Evolutionary conservation across 1,284 basidiomycete species (phyloP).

Genomic region (Cystobasidium pallidum): DNA sequence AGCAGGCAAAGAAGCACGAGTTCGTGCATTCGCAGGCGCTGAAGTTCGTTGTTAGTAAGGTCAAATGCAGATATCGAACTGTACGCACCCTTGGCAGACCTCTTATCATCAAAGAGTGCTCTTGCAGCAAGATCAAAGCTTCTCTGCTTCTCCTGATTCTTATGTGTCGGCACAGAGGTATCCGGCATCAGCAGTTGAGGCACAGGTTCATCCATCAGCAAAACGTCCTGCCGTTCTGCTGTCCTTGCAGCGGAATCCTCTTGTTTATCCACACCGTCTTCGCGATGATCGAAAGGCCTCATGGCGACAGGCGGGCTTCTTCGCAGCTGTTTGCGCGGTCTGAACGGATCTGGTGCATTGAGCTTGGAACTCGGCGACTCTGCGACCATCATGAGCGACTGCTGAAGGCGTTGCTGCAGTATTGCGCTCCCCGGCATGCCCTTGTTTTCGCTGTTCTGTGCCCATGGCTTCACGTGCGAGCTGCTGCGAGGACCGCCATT

Average conservation of each 20-base stretch:
- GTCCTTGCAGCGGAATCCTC: background rate
- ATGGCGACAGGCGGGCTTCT: slow-evolving; percentile 24
- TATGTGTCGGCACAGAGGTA: background rate
- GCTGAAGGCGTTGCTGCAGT: slow-evolving; percentile 6
- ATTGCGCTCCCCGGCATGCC: slow-evolving; percentile 5
- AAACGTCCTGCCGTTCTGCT: slow-evolving; percentile 3
- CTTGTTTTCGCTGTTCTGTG: slow-evolving; percentile 7
- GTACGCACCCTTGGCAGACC: background rate
- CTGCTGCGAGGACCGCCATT: background rate
- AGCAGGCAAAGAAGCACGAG: background rate
- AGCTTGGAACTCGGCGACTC: slow-evolving; percentile 32
- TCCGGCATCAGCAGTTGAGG: background rate
- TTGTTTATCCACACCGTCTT: slow-evolving; percentile 5
- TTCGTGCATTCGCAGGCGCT: background rate
- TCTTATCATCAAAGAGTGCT: slow-evolving; percentile 19
- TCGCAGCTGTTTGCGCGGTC: slow-evolving; percentile 19
- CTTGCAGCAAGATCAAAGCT: slow-evolving; percentile 28
- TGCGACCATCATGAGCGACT: slow-evolving; percentile 36
- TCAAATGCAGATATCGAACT: background rate
- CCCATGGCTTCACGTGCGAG: slow-evolving; percentile 22
- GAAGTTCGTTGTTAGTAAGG: background rate
- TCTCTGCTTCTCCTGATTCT: background rate
- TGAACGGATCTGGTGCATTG: slow-evolving; percentile 40
- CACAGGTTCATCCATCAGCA: background rate
- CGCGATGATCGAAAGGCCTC: slow-evolving; percentile 14